Base-by-base conservation (phyloP, 2,329 filamentous ascomycete species). In the Sporothrix schenckii region DNA sequence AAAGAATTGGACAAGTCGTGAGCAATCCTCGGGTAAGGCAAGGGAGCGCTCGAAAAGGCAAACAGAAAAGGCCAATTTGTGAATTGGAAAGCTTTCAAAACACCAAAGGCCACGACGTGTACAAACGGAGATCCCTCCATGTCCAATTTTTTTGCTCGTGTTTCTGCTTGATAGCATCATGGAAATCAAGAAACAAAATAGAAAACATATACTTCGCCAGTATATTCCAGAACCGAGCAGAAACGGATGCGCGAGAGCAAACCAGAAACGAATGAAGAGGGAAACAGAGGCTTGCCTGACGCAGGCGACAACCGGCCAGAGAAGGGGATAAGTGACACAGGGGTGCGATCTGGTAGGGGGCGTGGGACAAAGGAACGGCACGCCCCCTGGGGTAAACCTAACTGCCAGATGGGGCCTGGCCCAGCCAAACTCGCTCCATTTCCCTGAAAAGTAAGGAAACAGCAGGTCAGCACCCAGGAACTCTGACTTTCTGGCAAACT, bases 341-440 rank as follows among this genome's bases (percentile, higher is more conserved):
- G 66, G 53, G 58, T 39, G 49, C 21, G 58, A n/a, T 66, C 34
- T 47, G 58, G 52, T 39, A 41, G 47, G 44, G 30, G 50, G 60
- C 54, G 27, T 66, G 13, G 13, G 44, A 41, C 4, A 14, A 44
- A 61, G 21, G 34, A 61, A 7, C 34, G 19, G 34, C 53, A 41
- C 47, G 30, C 66, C 41, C 67, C 69, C 19, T 27, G 66, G 69
- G 49, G 69, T 68, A 52, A 6, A 10, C 27, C 19, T 65, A 68
- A 50, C 39, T 27, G 16, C 44, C 54, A 30, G 53, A 69, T 67
- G 65, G 50, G 50, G 65, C 61, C 61, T 65, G 9, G 61, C 24
- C 61, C 44, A 65, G 61, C 61, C 61, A 65, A 65, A 54, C 41
- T 16, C 19, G n/a, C 41, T 63, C 39, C 39, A 47, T 47, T 16